Percentiles rank a stretch among this genome's conserved stretches.
phyloP scores from a whole-genome alignment of 768 basidiomycete species.

The Leccinum disarticulatum region DNA sequence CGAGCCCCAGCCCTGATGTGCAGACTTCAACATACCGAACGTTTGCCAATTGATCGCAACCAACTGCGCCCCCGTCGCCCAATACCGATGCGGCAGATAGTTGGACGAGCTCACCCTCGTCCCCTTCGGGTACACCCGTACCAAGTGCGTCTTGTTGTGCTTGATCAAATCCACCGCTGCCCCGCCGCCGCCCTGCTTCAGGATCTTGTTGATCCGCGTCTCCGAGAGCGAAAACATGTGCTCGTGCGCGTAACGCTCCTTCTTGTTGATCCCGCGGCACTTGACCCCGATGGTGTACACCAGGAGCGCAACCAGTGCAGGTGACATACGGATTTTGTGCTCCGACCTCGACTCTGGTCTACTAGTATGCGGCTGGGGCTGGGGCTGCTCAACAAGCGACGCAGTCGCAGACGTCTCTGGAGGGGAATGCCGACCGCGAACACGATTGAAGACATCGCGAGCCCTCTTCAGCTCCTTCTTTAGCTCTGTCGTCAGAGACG shows the following conservation, averaged over 20 bases:
- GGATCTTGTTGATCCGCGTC: slow-evolving; percentile 68
- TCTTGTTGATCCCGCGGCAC: slow-evolving; percentile 86
- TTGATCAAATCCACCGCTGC: slow-evolving; percentile 65
- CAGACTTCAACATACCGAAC: slow-evolving; percentile 57
- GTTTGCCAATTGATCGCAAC: slow-evolving; percentile 99
- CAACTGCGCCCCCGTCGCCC: slow-evolving; percentile 86
- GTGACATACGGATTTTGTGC: slow-evolving; percentile 69
- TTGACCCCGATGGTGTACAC: slow-evolving; percentile 97
- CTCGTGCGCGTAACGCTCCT: slow-evolving; percentile 79
- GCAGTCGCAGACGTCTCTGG: slow-evolving; percentile 18
- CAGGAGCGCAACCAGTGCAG: slow-evolving; percentile 67
- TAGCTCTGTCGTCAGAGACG: slow-evolving; percentile 29
- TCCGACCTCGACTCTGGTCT: slow-evolving; percentile 16
- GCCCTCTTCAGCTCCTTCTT: slow-evolving; percentile 42
- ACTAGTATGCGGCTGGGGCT: not conserved
- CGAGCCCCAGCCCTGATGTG: not conserved
- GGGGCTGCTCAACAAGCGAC: slow-evolving; percentile 17
- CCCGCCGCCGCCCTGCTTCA: slow-evolving; percentile 56
- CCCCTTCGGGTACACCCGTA: slow-evolving; percentile 86
- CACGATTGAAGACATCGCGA: slow-evolving; percentile 43
- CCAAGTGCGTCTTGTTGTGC: slow-evolving; percentile 81
- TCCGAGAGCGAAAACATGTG: slow-evolving; percentile 95
- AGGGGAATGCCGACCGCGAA: slow-evolving; percentile 33
- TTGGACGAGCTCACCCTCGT: slow-evolving; percentile 80
- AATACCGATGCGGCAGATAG: slow-evolving; percentile 85